A percentile compares a stretch with the other conserved stretches of the same genome.
phyloP scores from a whole-genome alignment of 306 rosid species.

The Begonia loranthoides region DNA sequence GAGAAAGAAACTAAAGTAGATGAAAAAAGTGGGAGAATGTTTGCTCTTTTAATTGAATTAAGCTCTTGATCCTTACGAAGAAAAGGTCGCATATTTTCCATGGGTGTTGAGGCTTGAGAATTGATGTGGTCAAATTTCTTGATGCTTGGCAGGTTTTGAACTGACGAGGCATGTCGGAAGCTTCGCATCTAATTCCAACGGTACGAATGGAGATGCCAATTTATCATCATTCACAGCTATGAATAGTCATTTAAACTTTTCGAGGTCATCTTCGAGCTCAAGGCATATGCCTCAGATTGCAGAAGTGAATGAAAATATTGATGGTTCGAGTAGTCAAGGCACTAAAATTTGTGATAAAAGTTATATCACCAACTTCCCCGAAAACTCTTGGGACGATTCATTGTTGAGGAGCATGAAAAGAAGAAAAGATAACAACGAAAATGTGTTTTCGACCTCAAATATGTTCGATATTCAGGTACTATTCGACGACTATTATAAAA shows the following conservation, averaged over 20 bases:
- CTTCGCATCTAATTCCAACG: conserved; percentile 16
- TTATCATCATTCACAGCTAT: conserved; percentile 17
- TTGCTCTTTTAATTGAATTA: too few species aligned
- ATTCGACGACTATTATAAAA: background rate
- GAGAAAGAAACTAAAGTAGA: too few species aligned
- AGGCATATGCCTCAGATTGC: conserved; percentile 41
- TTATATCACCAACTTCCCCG: conserved; percentile 24
- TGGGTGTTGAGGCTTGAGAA: too few species aligned
- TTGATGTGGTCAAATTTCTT: background rate
- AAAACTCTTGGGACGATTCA: conserved; percentile 45
- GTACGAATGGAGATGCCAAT: conserved; percentile 33
- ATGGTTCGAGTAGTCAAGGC: conserved; percentile 13
- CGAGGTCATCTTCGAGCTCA: conserved; percentile 27
- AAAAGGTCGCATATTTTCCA: too few species aligned
- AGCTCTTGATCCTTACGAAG: too few species aligned
- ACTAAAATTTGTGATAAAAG: conserved; percentile 14
- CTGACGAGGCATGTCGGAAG: conserved; percentile 27
- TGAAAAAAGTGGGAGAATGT: too few species aligned
- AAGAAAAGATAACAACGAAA: conserved; percentile 37
- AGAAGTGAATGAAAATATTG: conserved; percentile 34
- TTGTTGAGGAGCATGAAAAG: conserved; percentile 27
- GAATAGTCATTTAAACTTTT: conserved; percentile 21
- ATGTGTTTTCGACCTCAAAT: conserved; percentile 34
- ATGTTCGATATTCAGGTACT: conserved; percentile 46
- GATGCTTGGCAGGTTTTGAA: conserved; percentile 22